Base-by-base conservation (phyloP, 768 basidiomycete genomes). In the Suillus decipiens region DNA sequence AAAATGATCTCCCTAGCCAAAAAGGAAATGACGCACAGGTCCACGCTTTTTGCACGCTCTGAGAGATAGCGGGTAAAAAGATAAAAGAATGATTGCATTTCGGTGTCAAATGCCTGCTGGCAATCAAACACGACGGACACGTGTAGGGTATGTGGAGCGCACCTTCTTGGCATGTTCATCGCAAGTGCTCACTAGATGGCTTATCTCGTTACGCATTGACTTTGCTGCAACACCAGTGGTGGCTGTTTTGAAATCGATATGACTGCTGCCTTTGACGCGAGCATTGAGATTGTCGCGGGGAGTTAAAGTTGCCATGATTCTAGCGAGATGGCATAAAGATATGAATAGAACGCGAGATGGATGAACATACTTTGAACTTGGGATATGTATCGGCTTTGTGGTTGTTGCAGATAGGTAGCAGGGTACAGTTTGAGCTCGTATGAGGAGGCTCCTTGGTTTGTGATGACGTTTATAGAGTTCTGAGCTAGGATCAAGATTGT, bases 191-290 rank as follows among this genome's bases (percentile, higher is more conserved):
- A 98, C 94, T 84, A 99, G 92, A 73, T 87, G 87, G 77, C 90
- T 90, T 79, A 99, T 90, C 82, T 99, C 97, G 75, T 98, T 97
- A 82, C 95, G 89, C 96, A 98, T 98, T 61, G 95, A 84, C 82
- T 97, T 98, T 68, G 93, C 91, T 33, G 93, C 90, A 67, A 95
- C 89, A 68, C 93, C 94, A 60, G 94, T 95, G 59, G 87, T 96
- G 67, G 96, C 96, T n/a, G 94, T 96, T 83, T 96, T 95, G 87
- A 96, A 96, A 80, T 98, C 92, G 81, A 93, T 89, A 76, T 93
- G 90, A 69, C 85, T 87, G 61, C 87, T 86, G 68, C 91, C 91
- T 63, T 91, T 87, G 61, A 84, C 85, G 66, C 90, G 88, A 72
- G 86, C 82, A 68, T 82, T 86, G 84, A 89, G 80, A 63, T 89